Base-by-base conservation (phyloP, 257 asterid species). In the Perilla frutescens region DNA sequence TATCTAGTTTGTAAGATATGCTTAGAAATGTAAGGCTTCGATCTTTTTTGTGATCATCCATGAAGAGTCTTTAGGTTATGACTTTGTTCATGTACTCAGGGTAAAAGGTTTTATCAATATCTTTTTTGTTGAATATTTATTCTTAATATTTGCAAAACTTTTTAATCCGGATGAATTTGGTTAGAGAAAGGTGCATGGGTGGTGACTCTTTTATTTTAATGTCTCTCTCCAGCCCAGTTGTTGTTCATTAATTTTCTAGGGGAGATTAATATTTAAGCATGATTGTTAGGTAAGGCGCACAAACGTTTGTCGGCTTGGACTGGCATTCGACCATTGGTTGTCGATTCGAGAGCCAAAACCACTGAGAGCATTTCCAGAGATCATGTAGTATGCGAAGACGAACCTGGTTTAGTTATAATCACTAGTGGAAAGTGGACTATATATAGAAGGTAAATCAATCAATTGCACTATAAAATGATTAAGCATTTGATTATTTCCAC, bases 401-500 rank as follows among this genome's bases (percentile, higher is more conserved):
- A 80, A 72, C 98, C 97, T 47, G 98, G 97, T 83, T 84, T 95
- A 81, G 96, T 95, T 8, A 92, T 98, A 55, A 89, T 92, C 61
- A 90, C 99, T 12, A 98, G 99, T 80, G 99, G 98, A 74, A 95
- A 95, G 84, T 95, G 99, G 99, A 95, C 97, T 55, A 95, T 98
- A 3, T 95, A 95, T 77, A 86, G 99, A 89, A 89, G 99, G 99
- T 95, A 87, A 55, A 48, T 43, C 51, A 8, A 66, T 32, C 34
- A 60, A 73, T 74, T 39, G 9, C 26, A 53, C 32, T 12, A 65
- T 47, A 53, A 53, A 43, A 10, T 70, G 12, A 14, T 39, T 10
- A 12, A 14, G 65, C 68, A 9, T 26, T 53, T 51, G 4, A 49
- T 41, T 20, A 36, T 49, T 68, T 37, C 40, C 70, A n/a, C 51